Percentiles rank a stretch among this genome's conserved stretches.
Conservation (phyloP, 164 flowering plant genomes). For the Chimonanthus praecox region DNA sequence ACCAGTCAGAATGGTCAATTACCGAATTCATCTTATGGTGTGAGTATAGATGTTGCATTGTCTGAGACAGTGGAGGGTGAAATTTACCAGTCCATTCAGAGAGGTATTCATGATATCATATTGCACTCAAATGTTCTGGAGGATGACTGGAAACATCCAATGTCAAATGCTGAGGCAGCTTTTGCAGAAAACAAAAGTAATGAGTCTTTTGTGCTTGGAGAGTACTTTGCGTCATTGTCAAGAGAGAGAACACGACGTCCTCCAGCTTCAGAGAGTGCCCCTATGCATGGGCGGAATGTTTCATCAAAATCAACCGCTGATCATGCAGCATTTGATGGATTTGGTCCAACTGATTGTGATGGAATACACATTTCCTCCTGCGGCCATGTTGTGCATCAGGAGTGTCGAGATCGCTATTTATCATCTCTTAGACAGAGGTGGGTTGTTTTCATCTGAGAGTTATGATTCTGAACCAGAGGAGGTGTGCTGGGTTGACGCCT, state of each 20-base stretch:
- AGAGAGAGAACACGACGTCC: slow-evolving; percentile 33
- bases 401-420: slow-evolving; percentile 80
- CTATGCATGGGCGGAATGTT: slow-evolving; percentile 13
- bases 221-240: slow-evolving; percentile 47
- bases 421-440: slow-evolving; percentile 82
- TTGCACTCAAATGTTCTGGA: slow-evolving; percentile 10
- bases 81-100: slow-evolving; percentile 38
- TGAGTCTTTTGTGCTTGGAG: slow-evolving; percentile 43
- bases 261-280: slow-evolving; percentile 28
- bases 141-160: slow-evolving; percentile 10
- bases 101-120: slow-evolving; percentile 23
- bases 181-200: slow-evolving; percentile 9
- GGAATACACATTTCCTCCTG: slow-evolving; percentile 90
- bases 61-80: slow-evolving; percentile 55
- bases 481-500: too few relatives aligned
- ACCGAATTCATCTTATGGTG: slow-evolving; percentile 25
- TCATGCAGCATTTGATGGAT: slow-evolving; percentile 45
- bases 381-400: slow-evolving; percentile 98
- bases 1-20: slow-evolving; percentile 27
- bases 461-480: too few relatives aligned
- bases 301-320: slow-evolving; percentile 18
- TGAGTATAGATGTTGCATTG: slow-evolving; percentile 17
- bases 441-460: neutral
- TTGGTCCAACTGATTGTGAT: slow-evolving; percentile 74
- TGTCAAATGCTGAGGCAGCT: slow-evolving; percentile 19